Evolutionary conservation across 2,329 filamentous ascomycete species (phyloP).

Genomic region (Calonectria pauciramosa): DNA sequence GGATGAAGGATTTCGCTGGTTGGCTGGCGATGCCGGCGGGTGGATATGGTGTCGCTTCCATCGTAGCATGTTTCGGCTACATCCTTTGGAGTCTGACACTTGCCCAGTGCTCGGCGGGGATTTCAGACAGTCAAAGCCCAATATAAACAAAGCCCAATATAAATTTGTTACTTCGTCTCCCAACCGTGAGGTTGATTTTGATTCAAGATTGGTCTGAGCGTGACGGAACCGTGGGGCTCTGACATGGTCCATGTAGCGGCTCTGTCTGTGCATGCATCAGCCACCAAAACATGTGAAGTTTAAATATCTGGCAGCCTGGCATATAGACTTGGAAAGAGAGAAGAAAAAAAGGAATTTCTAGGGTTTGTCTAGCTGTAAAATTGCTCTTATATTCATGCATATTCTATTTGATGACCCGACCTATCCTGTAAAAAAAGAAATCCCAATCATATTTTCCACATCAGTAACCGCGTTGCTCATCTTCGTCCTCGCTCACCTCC

Average conservation of each 20-base stretch:
- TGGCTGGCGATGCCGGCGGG: no score
- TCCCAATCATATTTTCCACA: neutral
- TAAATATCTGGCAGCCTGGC: no score
- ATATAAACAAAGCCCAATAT: neutral
- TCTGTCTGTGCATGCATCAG: no score
- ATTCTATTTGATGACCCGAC: neutral
- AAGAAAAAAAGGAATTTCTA: no score
- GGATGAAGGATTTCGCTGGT: neutral
- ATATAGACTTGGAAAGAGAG: neutral
- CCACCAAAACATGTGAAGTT: no score
- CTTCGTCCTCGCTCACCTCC: conserved; percentile 6
- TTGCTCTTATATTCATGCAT: neutral
- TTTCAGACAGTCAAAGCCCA: neutral
- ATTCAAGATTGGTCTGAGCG: neutral
- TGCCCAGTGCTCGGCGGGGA: neutral
- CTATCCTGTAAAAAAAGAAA: neutral
- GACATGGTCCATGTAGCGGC: no score
- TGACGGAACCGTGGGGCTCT: neutral
- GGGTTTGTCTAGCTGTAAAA: neutral
- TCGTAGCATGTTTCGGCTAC: neutral
- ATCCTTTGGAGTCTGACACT: neutral
- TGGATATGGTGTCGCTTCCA: neutral
- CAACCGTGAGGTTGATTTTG: neutral
- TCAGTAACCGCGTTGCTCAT: neutral
- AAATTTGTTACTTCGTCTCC: neutral